A percentile compares a stretch with the other conserved stretches of the same genome.
Conservation (phyloP, 2,329 filamentous ascomycete genomes). For the Sporothrix globosa region DNA sequence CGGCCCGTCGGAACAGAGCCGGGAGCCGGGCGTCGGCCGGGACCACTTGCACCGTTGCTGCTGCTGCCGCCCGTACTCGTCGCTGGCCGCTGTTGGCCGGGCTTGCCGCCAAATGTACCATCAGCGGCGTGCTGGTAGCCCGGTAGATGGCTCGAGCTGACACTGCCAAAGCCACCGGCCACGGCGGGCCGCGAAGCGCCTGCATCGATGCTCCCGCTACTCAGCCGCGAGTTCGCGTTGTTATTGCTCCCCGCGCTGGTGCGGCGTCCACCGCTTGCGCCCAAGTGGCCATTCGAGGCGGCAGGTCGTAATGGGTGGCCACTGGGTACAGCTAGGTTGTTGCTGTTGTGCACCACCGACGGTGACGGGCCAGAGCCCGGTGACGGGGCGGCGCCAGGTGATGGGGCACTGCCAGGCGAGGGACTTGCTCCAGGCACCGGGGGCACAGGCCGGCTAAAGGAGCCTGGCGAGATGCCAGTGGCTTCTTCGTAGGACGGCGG, state of each 20-base stretch:
- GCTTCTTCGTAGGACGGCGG: conserved; percentile 37
- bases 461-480: conserved; percentile 27
- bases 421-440: neutral
- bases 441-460: neutral
- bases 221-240: neutral
- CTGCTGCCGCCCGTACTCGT: neutral
- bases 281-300: conserved; percentile 22
- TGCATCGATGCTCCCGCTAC: neutral
- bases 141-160: neutral
- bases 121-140: neutral
- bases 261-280: neutral
- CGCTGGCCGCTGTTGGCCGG: neutral
- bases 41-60: neutral
- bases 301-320: neutral
- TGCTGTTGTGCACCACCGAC: neutral
- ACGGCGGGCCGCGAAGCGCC: neutral
- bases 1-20: conserved; percentile 35
- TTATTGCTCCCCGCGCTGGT: neutral
- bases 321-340: neutral
- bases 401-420: neutral
- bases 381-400: neutral
- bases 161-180: conserved; percentile 7
- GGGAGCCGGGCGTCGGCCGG: conserved; percentile 8
- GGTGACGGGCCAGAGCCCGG: neutral
- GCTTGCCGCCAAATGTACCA: neutral